These are phyloP conservation scores for Erysimum cheiranthoides DNA, from an alignment of 345 rosid genomes.

Conservation along the genomic window DNA sequence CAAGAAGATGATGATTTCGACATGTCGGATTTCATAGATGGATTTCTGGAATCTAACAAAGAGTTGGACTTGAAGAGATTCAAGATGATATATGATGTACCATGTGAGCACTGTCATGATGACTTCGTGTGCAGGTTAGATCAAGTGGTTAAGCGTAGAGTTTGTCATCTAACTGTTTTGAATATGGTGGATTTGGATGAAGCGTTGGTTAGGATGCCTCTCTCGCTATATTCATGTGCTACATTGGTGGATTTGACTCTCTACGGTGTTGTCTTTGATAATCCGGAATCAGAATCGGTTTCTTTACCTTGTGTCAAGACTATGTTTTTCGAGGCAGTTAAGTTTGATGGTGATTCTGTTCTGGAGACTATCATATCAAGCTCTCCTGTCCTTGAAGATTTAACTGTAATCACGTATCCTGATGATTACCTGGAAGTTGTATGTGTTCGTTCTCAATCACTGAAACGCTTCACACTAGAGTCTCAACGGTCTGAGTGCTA, in stretches of 20 bases:
- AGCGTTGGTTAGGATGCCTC: constrained; percentile 3
- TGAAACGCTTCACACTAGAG: background rate
- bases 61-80: background rate
- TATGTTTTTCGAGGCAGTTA: background rate
- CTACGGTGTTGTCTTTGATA: background rate
- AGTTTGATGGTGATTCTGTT: background rate
- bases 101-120: background rate
- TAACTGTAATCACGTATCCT: background rate
- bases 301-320: background rate
- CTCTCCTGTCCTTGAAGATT: background rate
- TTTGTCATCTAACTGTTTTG: background rate
- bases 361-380: background rate
- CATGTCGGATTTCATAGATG: background rate
- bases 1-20: background rate
- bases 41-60: background rate
- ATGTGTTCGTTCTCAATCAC: background rate
- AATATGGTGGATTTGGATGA: background rate
- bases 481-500: background rate
- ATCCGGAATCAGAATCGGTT: background rate
- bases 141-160: background rate
- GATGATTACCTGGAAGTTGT: background rate
- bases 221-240: background rate
- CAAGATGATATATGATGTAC: background rate
- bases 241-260: background rate
- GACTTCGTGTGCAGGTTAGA: background rate